Evolutionary conservation across 352 stramenopile genomes (phyloP), one percentile per base, ranked within the genome.

Genomic region (Globisporangium sylvaticum): DNA sequence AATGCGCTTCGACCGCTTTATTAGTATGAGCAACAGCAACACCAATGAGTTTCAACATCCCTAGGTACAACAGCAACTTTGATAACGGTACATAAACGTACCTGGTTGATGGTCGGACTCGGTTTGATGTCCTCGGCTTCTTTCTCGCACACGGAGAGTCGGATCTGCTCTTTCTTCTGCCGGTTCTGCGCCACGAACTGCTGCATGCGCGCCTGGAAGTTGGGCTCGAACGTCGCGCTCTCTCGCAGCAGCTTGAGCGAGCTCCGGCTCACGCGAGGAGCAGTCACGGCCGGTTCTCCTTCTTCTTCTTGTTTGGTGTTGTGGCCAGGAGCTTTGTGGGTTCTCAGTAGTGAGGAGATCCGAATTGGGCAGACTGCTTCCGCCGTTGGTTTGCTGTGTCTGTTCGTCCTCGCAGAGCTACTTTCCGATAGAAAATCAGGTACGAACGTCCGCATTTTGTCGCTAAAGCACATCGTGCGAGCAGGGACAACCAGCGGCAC

Each of bases 161-260:
- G 79, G 56, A 90, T 75, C 48, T 74, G 74, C 39, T 87, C 74
- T 55, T 73, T 85, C 44, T 83, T 87, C 20, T 75, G 63, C 34
- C 78, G 65, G 27, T 72, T 81, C 53, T 75, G 66, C 14, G 44
- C 31, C 57, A 84, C 65, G 32, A 84, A 88, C 27, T 80, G 67
- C 24, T 74, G 77, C 77, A 92, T 81, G 8, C 84, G 80, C 14
- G 67, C 70, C 37, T 91, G 84, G 48, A 92, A 91, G 48, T 90
- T 71, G 0, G 80, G 73, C 52, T 90, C 79, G 48, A 87, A 88
- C 46, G 76, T 80, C 20, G 67, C 46, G 52, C 81, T 90, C 55
- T 71, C 68, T 12, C 72, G 71, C 34, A 89, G 64, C 14, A 89
- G 66, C 25, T 76, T 66, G 58, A 72, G 67, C 0, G 84, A 92